Evolutionary conservation across 129 eudicot species (phyloP).

Genomic region (Ambrosia trifida): DNA sequence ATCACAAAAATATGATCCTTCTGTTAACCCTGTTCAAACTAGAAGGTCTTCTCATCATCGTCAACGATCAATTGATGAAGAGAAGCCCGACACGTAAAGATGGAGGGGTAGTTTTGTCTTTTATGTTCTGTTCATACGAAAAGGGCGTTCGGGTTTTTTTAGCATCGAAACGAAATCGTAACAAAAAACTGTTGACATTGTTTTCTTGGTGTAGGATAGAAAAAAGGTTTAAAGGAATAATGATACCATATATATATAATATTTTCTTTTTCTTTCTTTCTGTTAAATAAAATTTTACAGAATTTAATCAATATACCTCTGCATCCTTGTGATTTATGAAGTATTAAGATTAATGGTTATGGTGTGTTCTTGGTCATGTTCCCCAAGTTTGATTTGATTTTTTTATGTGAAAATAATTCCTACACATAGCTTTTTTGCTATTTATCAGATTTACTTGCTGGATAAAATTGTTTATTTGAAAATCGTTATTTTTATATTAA

Average conservation of each 20-base stretch:
- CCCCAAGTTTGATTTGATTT: too few species aligned
- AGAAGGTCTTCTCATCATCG: constrained; percentile 24
- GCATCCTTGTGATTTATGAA: constrained; percentile 28
- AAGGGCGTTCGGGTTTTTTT: constrained; percentile 20
- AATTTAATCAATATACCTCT: constrained; percentile 32
- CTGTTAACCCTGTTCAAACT: constrained; percentile 27
- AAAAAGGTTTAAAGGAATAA: constrained; percentile 29
- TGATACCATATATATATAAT: constrained; percentile 17
- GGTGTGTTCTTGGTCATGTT: too few species aligned
- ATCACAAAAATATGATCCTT: constrained; percentile 62
- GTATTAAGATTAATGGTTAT: background rate
- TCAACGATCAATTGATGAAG: constrained; percentile 23
- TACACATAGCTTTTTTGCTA: too few species aligned
- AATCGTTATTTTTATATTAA: too few species aligned
- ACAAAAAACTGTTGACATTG: constrained; percentile 26
- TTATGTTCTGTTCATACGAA: background rate
- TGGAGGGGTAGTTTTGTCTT: constrained; percentile 8
- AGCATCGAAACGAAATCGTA: constrained; percentile 28
- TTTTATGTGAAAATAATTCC: too few species aligned
- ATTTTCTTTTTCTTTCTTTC: constrained; percentile 4
- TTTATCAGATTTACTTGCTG: too few species aligned
- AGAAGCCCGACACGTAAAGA: background rate
- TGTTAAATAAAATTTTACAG: constrained; percentile 25
- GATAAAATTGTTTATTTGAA: too few species aligned
- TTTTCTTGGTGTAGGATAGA: constrained; percentile 26